Evolutionary conservation across 202 grass and related monocot species (phyloP).

Genomic region (Brachypodium distachyon): DNA sequence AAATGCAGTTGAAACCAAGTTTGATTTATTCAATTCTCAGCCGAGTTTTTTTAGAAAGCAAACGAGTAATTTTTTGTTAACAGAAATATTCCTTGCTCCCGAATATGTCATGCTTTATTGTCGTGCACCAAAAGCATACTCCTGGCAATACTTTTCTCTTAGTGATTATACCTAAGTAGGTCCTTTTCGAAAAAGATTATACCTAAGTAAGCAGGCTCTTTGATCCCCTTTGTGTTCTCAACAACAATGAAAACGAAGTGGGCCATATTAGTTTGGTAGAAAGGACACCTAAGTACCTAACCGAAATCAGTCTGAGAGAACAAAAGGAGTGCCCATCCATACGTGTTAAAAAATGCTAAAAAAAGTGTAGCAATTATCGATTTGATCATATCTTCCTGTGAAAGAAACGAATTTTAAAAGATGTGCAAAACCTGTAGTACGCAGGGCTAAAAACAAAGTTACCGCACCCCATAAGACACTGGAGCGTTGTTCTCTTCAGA

Average conservation of each 20-base stretch:
- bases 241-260: not conserved
- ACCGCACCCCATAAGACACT: too few species aligned
- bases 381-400: too few species aligned
- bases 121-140: slow-evolving; percentile 2
- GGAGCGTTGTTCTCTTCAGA: too few species aligned
- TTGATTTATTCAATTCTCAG: too few species aligned
- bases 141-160: slow-evolving; percentile 9
- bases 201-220: not conserved
- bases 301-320: not conserved
- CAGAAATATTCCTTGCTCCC: slow-evolving; percentile 11
- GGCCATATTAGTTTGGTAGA: slow-evolving; percentile 3
- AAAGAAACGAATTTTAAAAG: too few species aligned
- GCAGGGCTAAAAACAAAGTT: too few species aligned
- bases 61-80: not conserved
- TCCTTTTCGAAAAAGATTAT: not conserved
- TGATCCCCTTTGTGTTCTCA: not conserved
- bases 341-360: too few species aligned
- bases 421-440: too few species aligned
- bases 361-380: too few species aligned
- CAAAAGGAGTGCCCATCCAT: not conserved
- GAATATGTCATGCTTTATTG: slow-evolving; percentile 4
- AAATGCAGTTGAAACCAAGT: not conserved
- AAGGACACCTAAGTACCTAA: slow-evolving; percentile 13
- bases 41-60: too few species aligned
- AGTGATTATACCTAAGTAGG: slow-evolving; percentile 4